Conservation (phyloP, 345 rosid species). For the Lumnitzera littorea region DNA sequence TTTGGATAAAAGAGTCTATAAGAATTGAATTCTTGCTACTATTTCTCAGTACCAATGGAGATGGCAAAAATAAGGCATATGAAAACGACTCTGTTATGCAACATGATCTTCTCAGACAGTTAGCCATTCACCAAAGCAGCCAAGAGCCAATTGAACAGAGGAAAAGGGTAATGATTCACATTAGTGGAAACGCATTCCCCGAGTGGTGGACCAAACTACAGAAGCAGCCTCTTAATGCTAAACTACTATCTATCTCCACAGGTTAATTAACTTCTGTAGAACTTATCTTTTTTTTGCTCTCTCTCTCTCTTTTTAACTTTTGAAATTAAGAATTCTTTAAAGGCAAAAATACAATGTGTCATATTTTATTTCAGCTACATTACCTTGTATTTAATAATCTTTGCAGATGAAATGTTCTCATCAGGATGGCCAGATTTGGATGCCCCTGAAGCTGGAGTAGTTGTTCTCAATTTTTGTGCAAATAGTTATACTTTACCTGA, state of each 20-base stretch:
- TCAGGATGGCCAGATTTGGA: constrained; percentile 34
- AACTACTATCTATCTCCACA: constrained; percentile 39
- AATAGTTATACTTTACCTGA: constrained; percentile 34
- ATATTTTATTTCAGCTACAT: too few species aligned
- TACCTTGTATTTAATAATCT: too few species aligned
- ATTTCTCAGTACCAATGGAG: constrained; percentile 25
- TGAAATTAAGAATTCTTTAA: too few species aligned
- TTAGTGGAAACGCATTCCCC: constrained; percentile 28
- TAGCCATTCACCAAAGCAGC: constrained; percentile 26
- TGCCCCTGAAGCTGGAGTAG: constrained; percentile 35
- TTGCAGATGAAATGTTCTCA: constrained; percentile 46
- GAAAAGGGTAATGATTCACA: constrained; percentile 32
- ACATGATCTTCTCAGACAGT: constrained; percentile 44
- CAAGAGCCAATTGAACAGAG: constrained; percentile 12
- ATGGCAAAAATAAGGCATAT: constrained; percentile 23
- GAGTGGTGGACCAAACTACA: constrained; percentile 28
- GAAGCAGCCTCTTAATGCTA: constrained; percentile 14
- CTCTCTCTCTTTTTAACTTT: too few species aligned
- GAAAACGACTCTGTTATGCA: constrained; percentile 37
- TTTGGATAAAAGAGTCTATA: neutral
- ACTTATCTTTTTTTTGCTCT: too few species aligned
- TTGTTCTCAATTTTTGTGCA: constrained; percentile 36
- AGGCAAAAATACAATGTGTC: too few species aligned
- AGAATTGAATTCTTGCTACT: constrained; percentile 4
- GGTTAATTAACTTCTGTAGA: constrained; percentile 16